Conservation (phyloP, 441 rosid species). For the Gossypium gossypioides region DNA sequence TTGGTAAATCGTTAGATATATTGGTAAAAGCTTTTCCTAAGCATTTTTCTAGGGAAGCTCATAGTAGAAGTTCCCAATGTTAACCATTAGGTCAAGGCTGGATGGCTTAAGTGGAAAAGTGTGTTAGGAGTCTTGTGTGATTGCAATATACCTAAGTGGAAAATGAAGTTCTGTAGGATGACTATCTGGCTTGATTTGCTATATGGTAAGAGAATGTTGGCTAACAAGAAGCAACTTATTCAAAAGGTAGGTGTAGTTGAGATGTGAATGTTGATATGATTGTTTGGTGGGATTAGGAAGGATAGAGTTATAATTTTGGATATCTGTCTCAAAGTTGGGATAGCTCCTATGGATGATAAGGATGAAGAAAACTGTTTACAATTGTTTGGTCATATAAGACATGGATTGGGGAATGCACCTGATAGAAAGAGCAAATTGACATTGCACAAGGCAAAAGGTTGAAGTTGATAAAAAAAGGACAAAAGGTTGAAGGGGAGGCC, state of each 20-base stretch:
- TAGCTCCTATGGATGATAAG: background rate
- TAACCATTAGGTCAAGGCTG: background rate
- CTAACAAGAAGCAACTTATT: background rate
- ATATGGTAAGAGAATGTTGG: background rate
- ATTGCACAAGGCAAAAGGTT: background rate
- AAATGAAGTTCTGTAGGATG: background rate
- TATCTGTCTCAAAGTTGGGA: background rate
- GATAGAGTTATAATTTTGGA: background rate
- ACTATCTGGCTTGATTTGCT: background rate
- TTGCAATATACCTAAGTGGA: background rate
- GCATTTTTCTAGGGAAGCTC: no score
- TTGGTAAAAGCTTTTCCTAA: no score
- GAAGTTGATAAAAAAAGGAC: background rate
- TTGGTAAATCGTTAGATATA: no score
- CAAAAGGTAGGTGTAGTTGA: background rate
- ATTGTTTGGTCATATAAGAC: background rate
- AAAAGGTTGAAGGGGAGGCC: background rate
- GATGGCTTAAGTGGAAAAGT: background rate
- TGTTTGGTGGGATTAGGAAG: background rate
- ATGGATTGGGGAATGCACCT: background rate
- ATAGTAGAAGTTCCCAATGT: background rate
- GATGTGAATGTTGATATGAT: background rate
- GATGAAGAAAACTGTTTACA: background rate
- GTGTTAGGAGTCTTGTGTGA: background rate
- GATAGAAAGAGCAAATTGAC: background rate